phyloP scores from a whole-genome alignment of 179 eudicot species.

The Spergularia azorica region DNA sequence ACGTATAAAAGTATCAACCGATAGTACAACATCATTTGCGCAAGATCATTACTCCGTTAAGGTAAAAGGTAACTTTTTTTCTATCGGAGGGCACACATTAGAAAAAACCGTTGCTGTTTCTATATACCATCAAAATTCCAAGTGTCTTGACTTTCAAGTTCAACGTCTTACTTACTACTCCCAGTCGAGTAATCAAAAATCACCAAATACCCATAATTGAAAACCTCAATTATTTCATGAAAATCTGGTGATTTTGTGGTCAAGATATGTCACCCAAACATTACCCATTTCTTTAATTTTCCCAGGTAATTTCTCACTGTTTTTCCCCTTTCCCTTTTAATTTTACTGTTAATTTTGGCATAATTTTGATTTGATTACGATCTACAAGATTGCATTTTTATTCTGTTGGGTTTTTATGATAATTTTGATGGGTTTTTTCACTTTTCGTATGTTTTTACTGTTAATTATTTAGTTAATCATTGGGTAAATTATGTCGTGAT shows the following conservation, averaged over 20 bases:
- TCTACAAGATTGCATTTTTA: slow-evolving; percentile 21
- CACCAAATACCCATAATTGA: slow-evolving; percentile 16
- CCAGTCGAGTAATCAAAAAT: not conserved
- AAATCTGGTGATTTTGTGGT: slow-evolving; percentile 30
- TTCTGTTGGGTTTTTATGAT: not conserved
- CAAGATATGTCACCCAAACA: not conserved
- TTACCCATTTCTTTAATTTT: slow-evolving; percentile 18
- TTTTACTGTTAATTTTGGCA: not conserved
- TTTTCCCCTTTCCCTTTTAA: not conserved
- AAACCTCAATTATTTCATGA: slow-evolving; percentile 25
- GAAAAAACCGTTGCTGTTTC: no score
- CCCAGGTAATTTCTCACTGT: slow-evolving; percentile 18
- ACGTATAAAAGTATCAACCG: no score
- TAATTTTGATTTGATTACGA: slow-evolving; percentile 16
- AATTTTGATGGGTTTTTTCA: slow-evolving; percentile 6
- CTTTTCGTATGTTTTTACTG: not conserved
- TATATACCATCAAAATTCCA: no score
- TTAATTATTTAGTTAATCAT: not conserved
- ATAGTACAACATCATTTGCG: no score
- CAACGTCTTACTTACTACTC: no score
- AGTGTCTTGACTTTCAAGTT: no score
- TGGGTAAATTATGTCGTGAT: not conserved
- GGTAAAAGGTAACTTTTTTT: no score
- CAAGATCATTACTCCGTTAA: no score
- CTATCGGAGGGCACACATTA: no score